Evolutionary conservation across 2,329 filamentous ascomycete species (phyloP), one percentile per base, ranked within the genome.

Genomic region (Exophiala aquamarina): DNA sequence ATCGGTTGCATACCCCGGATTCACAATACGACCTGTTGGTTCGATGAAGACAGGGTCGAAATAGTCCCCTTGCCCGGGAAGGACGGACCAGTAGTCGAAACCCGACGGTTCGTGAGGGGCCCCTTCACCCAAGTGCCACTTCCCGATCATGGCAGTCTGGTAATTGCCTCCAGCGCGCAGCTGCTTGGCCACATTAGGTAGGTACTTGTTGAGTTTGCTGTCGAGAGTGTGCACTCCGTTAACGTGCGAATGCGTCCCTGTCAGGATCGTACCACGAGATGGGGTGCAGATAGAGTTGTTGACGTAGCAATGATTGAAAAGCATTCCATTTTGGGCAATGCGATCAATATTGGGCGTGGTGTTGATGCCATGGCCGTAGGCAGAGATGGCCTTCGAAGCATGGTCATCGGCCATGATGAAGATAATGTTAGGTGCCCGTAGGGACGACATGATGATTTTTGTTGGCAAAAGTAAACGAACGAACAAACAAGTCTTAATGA

Each of bases 381-480:
- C 66, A 14, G 64, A 68, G 38, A 76, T 77, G 13, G 73, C 64
- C 54, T 78, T 77, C 34, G 71, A 62, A 6, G 75, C 75, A 64
- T 78, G 75, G 61, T 78, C 75, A 60, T 78, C 75, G 0, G 74
- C 75, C 72, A 78, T 75, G 59, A 78, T 76, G 62, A 78, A 78
- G 44, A 78, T 49, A 46, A 75, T 46, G 13, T 46, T 46, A 14
- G 43, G 43, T 32, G n/a, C n/a, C n/a, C n/a, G n/a, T n/a, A n/a
- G n/a, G n/a, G n/a, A n/a, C n/a, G n/a, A n/a, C n/a, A n/a, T n/a
- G n/a, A n/a, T n/a, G n/a, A n/a, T n/a, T n/a, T n/a, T n/a, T n/a
- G n/a, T n/a, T n/a, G n/a, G n/a, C n/a, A n/a, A n/a, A n/a, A n/a
- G n/a, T n/a, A n/a, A n/a, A n/a, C n/a, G n/a, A n/a, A n/a, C n/a